A percentile compares a stretch with the other conserved stretches of the same genome.
Evolutionary conservation across 371 early-diverging fungal genomes (phyloP).

Genomic region (Circinella minor): DNA sequence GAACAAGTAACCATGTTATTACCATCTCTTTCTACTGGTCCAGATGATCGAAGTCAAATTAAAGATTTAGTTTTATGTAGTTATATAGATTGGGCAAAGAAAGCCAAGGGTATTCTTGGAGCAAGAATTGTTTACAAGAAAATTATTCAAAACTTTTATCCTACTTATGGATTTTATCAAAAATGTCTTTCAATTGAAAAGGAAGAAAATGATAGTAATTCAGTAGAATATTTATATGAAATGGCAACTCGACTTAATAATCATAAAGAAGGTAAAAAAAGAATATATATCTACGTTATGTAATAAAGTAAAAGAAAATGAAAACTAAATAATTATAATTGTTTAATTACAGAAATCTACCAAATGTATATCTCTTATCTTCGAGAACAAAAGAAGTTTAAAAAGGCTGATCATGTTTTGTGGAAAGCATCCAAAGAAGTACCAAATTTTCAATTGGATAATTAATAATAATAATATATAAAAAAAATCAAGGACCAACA

Average conservation of each 20-base stretch:
- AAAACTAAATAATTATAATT: not conserved
- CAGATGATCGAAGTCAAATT: constrained; percentile 48
- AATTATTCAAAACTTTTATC: constrained; percentile 60
- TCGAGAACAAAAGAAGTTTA: constrained; percentile 49
- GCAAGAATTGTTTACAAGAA: constrained; percentile 57
- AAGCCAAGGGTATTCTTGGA: constrained; percentile 51
- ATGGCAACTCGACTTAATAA: constrained; percentile 56
- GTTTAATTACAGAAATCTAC: constrained; percentile 49
- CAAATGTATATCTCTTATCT: constrained; percentile 63
- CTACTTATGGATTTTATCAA: constrained; percentile 62
- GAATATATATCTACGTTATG: no score
- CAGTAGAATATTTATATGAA: constrained; percentile 54
- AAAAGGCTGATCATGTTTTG: constrained; percentile 56
- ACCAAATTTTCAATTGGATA: constrained; percentile 13
- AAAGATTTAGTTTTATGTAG: constrained; percentile 50
- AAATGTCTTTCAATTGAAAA: constrained; percentile 66
- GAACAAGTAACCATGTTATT: constrained; percentile 47
- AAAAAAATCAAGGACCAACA: not conserved
- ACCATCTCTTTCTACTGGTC: constrained; percentile 49
- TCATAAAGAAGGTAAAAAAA: constrained; percentile 53
- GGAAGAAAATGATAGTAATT: constrained; percentile 23
- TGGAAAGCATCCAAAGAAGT: constrained; percentile 69
- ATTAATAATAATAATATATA: not conserved
- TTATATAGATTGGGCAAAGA: constrained; percentile 54
- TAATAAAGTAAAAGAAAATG: not conserved